Conservation (phyloP, 2,329 filamentous ascomycete species). For the Cladophialophora psammophila region DNA sequence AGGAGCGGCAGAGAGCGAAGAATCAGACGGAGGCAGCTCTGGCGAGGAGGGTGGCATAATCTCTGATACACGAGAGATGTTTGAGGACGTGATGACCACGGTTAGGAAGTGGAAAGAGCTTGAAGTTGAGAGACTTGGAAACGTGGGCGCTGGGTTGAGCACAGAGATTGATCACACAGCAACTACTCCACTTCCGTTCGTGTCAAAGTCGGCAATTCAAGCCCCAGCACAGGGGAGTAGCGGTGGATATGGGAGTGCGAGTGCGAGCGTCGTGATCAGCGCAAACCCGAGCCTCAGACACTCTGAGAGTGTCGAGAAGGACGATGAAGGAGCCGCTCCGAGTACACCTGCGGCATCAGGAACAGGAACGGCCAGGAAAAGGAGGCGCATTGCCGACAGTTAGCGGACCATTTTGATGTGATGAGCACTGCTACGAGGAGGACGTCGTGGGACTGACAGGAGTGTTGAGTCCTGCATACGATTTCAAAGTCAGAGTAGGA, state of each 20-base stretch:
- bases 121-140: slow-evolving; percentile 56
- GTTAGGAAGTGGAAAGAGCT: slow-evolving; percentile 78
- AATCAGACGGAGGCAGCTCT: slow-evolving; percentile 62
- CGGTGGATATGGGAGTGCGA: not conserved
- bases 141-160: slow-evolving; percentile 4
- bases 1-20: slow-evolving; percentile 44
- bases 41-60: slow-evolving; percentile 86
- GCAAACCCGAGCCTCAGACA: slow-evolving; percentile 31
- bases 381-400: slow-evolving; percentile 36
- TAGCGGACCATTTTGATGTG: not conserved
- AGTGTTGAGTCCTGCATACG: not conserved
- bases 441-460: not conserved
- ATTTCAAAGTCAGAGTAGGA: not conserved
- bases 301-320: slow-evolving; percentile 33
- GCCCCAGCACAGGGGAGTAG: not conserved
- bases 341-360: slow-evolving; percentile 18
- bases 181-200: not conserved
- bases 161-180: not conserved
- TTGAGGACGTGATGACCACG: slow-evolving; percentile 80
- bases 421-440: not conserved
- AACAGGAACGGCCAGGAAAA: slow-evolving; percentile 36
- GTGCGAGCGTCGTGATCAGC: slow-evolving; percentile 5
- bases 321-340: slow-evolving; percentile 28
- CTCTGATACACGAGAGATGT: slow-evolving; percentile 88
- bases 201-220: not conserved